Conservation (phyloP, 371 early-diverging fungal genomes). For the Mucor plumbeus region DNA sequence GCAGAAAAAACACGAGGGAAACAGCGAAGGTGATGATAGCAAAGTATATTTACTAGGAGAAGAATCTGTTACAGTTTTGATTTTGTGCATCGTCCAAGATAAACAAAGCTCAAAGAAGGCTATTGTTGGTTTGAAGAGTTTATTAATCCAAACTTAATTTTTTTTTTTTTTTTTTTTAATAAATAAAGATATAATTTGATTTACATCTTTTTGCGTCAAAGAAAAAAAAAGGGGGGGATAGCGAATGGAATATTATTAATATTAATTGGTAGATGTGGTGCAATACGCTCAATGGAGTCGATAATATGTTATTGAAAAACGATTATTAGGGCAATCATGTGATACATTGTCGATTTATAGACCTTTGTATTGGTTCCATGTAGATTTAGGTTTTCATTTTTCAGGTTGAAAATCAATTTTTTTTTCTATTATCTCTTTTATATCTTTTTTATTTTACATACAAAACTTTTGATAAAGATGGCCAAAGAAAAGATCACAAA, state of each 20-base stretch:
- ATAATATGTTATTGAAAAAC: not conserved
- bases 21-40: not conserved
- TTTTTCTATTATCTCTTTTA: not conserved
- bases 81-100: slow-evolving; percentile 24
- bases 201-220: no score
- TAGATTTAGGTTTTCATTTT: not conserved
- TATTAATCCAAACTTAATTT: slow-evolving; percentile 26
- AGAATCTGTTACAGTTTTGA: slow-evolving; percentile 13
- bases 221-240: no score
- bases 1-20: no score
- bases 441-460: slow-evolving; percentile 8
- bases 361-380: slow-evolving; percentile 1
- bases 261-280: not conserved
- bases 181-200: not conserved
- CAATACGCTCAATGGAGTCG: not conserved
- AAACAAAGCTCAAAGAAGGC: slow-evolving; percentile 11
- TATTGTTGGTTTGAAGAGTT: slow-evolving; percentile 29
- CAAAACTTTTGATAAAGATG: slow-evolving; percentile 10
- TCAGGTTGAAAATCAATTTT: slow-evolving; percentile 11
- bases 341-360: slow-evolving; percentile 1
- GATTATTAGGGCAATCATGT: not conserved
- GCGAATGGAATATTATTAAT: no score
- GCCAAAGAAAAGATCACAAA: slow-evolving; percentile 13
- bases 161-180: not conserved
- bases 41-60: slow-evolving; percentile 27